Conservation (phyloP, 345 rosid genomes). For the Erysimum cheiranthoides region DNA sequence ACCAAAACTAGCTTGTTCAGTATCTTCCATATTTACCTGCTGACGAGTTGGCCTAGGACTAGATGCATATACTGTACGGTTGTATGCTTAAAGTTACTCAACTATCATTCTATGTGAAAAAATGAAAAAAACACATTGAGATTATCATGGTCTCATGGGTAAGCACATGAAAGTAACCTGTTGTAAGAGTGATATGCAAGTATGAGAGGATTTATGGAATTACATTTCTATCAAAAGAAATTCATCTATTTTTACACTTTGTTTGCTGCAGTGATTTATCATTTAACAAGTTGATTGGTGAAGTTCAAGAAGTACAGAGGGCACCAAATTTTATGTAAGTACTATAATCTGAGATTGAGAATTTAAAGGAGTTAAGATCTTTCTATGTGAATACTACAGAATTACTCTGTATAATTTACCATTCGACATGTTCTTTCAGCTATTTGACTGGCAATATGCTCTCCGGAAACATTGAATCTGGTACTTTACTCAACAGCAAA, state of each 20-base stretch:
- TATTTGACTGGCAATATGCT: conserved; percentile 42
- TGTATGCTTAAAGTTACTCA: background rate
- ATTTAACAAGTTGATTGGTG: conserved; percentile 41
- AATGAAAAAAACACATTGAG: no score
- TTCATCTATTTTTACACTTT: background rate
- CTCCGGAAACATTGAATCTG: conserved; percentile 23
- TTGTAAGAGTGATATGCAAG: conserved; percentile 12
- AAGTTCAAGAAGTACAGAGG: background rate
- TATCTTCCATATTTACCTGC: conserved; percentile 1
- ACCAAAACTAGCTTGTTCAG: conserved; percentile 10
- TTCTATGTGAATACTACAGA: background rate
- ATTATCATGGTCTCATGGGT: background rate
- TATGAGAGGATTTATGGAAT: background rate
- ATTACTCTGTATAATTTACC: background rate
- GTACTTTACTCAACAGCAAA: background rate
- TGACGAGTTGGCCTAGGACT: background rate
- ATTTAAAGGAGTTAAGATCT: background rate
- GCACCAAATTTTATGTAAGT: conserved; percentile 27
- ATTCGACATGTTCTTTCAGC: conserved; percentile 27
- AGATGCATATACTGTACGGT: background rate
- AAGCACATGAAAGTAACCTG: no score
- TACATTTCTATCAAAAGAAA: background rate
- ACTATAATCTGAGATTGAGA: background rate
- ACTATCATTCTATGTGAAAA: no score
- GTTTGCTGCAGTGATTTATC: conserved; percentile 40